Percentiles rank a stretch among this genome's conserved stretches.
These are phyloP conservation scores for Gamsiella multidivaricata DNA, from an alignment of 192 early-diverging fungal genomes.

Conservation along the genomic window DNA sequence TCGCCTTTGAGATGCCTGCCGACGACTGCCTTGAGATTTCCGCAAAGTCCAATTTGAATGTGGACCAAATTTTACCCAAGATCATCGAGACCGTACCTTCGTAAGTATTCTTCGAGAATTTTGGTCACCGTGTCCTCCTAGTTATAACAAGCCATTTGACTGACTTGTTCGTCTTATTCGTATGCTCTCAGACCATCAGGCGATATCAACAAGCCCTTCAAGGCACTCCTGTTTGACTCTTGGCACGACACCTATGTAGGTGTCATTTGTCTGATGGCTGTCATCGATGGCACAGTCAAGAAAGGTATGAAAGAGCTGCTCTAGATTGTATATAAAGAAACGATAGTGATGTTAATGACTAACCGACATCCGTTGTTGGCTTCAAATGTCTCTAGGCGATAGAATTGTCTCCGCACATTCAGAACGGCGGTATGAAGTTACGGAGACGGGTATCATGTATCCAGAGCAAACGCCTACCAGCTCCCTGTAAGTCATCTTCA, in stretches of 20 bases:
- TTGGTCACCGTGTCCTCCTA: background rate
- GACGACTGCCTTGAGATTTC: conserved; percentile 72
- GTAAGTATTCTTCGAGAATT: conserved; percentile 28
- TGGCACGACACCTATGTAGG: conserved; percentile 99
- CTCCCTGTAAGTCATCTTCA: conserved; percentile 57
- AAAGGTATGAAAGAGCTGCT: conserved; percentile 75
- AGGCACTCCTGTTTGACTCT: conserved; percentile 93
- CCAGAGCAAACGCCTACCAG: conserved; percentile 82
- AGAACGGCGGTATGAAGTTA: conserved; percentile 85
- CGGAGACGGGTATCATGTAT: conserved; percentile 94
- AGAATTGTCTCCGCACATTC: conserved; percentile 85
- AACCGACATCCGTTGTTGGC: background rate
- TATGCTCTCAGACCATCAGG: conserved; percentile 68
- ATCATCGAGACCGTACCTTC: conserved; percentile 85
- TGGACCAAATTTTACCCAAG: conserved; percentile 77
- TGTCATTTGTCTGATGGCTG: conserved; percentile 93
- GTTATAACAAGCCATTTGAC: background rate
- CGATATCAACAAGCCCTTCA: conserved; percentile 73
- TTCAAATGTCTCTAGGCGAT: conserved; percentile 68
- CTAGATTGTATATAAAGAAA: background rate
- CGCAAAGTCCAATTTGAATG: conserved; percentile 85
- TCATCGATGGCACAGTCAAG: conserved; percentile 83
- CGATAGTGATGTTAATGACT: background rate
- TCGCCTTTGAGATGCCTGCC: conserved; percentile 86
- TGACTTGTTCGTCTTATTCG: background rate